Evolutionary conservation across 1,284 basidiomycete species (phyloP), one percentile per base, ranked within the genome.

Genomic region (Ceratobasidium sp.): DNA sequence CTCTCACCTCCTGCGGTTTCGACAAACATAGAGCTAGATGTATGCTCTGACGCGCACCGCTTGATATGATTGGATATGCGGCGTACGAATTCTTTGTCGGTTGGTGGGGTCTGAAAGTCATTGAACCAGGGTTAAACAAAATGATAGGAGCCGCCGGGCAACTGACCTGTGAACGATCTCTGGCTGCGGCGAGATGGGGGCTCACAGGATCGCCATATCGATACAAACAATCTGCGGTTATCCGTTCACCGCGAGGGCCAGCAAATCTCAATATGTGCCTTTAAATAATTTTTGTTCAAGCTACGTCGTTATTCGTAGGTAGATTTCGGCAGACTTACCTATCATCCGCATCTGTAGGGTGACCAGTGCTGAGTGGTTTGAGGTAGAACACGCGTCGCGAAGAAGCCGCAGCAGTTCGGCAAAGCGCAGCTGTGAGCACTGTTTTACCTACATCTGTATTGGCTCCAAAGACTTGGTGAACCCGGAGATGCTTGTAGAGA

Each of bases 371-470:
- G 76, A 97, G 89, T 0, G 95, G 96, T 80, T 98, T 98, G 76
- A 98, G 84, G 80, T 98, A 98, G 79, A 89, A 92, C 0, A 93
- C 91, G 46, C 51, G 39, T 56, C 13, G 19, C 13, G 16, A 22
- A 11, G 41, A 80, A 0, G 89, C 89, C n/a, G 58, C 58, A 27
- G 93, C 93, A 0, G 93, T 90, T 41, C 92, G 86, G 56, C 90
- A 88, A 39, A 98, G 88, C 1, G 93, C 94, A 2, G 95, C 89
- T 0, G 93, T 92, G 72, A 98, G 84, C 75, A 98, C 85, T 0
- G 95, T 97, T 84, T 98, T 98, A 34, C 96, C 96, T 58, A 98
- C 94, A 82, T 94, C 90, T 1, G 95, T 96, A 82, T 94, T 95
- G 4, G 93, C 92, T 62, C 96, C 96, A 80, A 97, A 96, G 69